phyloP scores from a whole-genome alignment of 2,329 filamentous ascomycete genomes.

The Sordariomycetes sp. region DNA sequence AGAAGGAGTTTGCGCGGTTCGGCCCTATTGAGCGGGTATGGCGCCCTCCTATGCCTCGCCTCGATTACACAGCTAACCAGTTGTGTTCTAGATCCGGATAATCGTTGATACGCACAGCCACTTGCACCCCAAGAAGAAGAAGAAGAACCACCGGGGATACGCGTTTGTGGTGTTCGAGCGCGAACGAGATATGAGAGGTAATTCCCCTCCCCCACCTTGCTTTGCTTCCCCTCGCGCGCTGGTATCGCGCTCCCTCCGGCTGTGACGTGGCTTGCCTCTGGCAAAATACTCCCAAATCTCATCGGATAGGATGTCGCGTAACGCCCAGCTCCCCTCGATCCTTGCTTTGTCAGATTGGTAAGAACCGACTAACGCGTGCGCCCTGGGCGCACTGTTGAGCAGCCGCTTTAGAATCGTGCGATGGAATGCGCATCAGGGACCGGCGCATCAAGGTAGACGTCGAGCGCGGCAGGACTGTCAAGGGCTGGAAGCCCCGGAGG shows the following conservation, averaged over 20 bases:
- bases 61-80: slow-evolving; percentile 9
- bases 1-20: slow-evolving; percentile 87
- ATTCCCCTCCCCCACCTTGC: slow-evolving; percentile 23
- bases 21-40: slow-evolving; percentile 86
- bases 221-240: slow-evolving; percentile 1
- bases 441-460: slow-evolving; percentile 90
- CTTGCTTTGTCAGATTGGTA: slow-evolving; percentile 31
- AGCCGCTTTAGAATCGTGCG: slow-evolving; percentile 81
- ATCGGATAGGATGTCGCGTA: slow-evolving; percentile 1
- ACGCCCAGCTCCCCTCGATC: slow-evolving; percentile 3
- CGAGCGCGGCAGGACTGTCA: slow-evolving; percentile 87
- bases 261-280: neutral
- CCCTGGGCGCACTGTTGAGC: slow-evolving; percentile 44
- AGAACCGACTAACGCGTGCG: slow-evolving; percentile 59
- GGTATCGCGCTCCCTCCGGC: neutral
- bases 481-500: slow-evolving; percentile 84
- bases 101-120: slow-evolving; percentile 64
- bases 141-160: slow-evolving; percentile 79
- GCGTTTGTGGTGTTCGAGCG: slow-evolving; percentile 95
- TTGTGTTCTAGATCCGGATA: slow-evolving; percentile 61
- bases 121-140: slow-evolving; percentile 64
- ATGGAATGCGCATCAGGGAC: slow-evolving; percentile 88
- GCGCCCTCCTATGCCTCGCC: neutral
- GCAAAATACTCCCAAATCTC: neutral
- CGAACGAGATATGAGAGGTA: slow-evolving; percentile 99